Conservation (phyloP, 768 basidiomycete genomes). For the Lactarius hatsudake region DNA sequence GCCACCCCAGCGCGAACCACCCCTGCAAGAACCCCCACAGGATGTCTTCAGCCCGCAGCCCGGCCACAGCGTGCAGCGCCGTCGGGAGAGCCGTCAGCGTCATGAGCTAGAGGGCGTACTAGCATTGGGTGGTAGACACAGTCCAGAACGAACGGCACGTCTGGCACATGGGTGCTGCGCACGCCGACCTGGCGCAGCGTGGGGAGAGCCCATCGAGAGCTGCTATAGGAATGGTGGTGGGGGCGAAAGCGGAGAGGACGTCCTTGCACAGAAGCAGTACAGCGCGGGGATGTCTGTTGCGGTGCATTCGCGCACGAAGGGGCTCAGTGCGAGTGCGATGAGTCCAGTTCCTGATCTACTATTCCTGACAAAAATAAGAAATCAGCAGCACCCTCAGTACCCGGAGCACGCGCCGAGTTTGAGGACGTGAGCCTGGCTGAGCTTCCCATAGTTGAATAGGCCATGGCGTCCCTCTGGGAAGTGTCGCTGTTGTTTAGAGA, state of each 20-base stretch:
- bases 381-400: slow-evolving; percentile 5
- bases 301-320: slow-evolving; percentile 25
- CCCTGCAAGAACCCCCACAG: slow-evolving; percentile 31
- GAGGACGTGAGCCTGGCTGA: slow-evolving; percentile 52
- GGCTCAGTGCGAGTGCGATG: slow-evolving; percentile 11
- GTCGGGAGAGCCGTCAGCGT: no score
- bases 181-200: background rate
- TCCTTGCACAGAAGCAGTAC: slow-evolving; percentile 26
- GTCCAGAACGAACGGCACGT: background rate
- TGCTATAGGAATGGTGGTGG: background rate
- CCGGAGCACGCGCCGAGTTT: slow-evolving; percentile 58
- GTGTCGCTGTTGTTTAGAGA: no score
- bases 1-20: slow-evolving; percentile 30
- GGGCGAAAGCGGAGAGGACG: background rate
- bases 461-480: no score
- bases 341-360: no score
- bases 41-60: slow-evolving; percentile 32
- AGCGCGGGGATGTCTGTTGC: slow-evolving; percentile 26
- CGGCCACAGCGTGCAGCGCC: slow-evolving; percentile 11
- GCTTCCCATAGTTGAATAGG: slow-evolving; percentile 38
- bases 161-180: background rate
- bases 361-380: background rate
- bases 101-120: background rate
- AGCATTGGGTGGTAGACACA: background rate
- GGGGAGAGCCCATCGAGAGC: slow-evolving; percentile 23